These are phyloP conservation scores for Striga asiatica DNA, from an alignment of 257 asterid genomes.

Conservation along the genomic window DNA sequence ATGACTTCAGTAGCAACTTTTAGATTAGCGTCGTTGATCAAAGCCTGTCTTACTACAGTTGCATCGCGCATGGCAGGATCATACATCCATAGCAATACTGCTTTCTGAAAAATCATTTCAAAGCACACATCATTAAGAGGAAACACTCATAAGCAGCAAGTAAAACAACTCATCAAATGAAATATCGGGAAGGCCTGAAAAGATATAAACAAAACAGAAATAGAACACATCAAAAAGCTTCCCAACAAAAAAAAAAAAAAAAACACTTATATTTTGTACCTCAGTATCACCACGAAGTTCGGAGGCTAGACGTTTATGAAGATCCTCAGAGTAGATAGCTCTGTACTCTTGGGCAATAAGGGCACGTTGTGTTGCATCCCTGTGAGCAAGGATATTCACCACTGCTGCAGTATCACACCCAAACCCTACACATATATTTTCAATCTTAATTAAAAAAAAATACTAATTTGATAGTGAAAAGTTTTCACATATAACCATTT, in stretches of 20 bases:
- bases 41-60: conserved; percentile 43
- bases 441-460: no score
- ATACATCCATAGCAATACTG: conserved; percentile 71
- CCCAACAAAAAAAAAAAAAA: not conserved
- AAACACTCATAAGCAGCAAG: not conserved
- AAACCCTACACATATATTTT: conserved; percentile 63
- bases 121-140: not conserved
- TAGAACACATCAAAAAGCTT: no score
- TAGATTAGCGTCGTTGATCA: conserved; percentile 36
- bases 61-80: conserved; percentile 92
- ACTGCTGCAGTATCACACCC: conserved; percentile 86
- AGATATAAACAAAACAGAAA: no score
- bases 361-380: conserved; percentile 77
- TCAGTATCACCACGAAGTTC: conserved; percentile 75
- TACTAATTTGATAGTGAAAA: no score
- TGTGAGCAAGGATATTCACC: conserved; percentile 71
- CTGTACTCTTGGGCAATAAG: conserved; percentile 74
- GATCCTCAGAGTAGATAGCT: conserved; percentile 58
- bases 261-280: conserved; percentile 34
- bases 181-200: not conserved
- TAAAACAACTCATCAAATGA: not conserved
- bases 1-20: conserved; percentile 83
- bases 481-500: no score
- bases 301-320: conserved; percentile 54
- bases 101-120: conserved; percentile 43